Base-by-base conservation (phyloP, 495 filamentous ascomycete genomes). In the Hyaloscypha hepaticicola region DNA sequence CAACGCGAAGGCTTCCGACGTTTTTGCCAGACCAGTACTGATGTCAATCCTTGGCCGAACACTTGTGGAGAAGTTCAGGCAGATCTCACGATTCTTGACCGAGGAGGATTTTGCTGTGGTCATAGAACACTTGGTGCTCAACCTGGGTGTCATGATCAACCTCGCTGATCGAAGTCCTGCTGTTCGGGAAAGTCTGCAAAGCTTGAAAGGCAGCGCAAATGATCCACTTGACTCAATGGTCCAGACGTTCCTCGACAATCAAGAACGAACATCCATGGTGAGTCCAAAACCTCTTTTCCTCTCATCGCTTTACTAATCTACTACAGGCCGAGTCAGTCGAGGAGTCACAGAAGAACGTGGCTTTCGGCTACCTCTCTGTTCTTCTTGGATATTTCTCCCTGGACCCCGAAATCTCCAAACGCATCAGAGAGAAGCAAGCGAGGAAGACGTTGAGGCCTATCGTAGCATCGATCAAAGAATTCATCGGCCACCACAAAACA, bases 291-390 rank as follows among this genome's bases (percentile, higher is more conserved):
- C 33, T 45, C 56, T 5, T 26, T 6, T 41, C 84, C 81, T 59
- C 68, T 73, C 11, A 24, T 29, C 41, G 7, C n/a, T n/a, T 41
- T 25, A 51, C 24, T 45, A 55, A 45, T 33, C n/a, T 9, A 58
- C 5, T 58, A 19, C 66, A 97, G 91, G 93, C 90, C 61, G 87
- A 91, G 73, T 95, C 92, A 0, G 83, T 93, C 70, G 82, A 92
- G 72, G 91, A 92, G 69, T 87, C 88, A n/a, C 88, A 89, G 58
- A 83, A 87, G 58, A 96, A 94, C 73, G 92, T 99, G 29, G 90
- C 91, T 2, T 87, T 93, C 63, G 96, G 96, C 28, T 99, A 96
- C 70, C 80, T 99, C 49, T 87, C 94, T 0, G 86, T 98, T 5
- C 79, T 97, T 3, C 78, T 99, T 12, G 88, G 91, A 28, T 91